Conservation (phyloP, 805 yeast species). For the Blastobotrys muscicola region DNA sequence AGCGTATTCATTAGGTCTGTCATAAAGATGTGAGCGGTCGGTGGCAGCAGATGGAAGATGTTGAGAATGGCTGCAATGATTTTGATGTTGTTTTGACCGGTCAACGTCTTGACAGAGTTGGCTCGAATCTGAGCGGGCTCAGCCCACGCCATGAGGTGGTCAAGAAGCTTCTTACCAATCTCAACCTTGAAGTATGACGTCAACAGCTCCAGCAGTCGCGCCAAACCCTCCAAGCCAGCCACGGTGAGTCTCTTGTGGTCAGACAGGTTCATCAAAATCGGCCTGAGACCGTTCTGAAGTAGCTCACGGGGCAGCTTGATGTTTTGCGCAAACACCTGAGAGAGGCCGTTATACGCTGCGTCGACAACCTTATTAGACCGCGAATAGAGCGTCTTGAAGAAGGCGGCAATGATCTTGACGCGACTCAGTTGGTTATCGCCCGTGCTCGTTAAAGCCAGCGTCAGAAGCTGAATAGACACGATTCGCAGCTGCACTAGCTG, state of each 20-base stretch:
- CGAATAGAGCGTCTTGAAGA: conserved; percentile 85
- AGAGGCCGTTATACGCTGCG: conserved; percentile 86
- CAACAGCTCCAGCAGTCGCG: conserved; percentile 72
- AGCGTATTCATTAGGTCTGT: conserved; percentile 74
- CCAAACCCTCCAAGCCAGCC: conserved; percentile 83
- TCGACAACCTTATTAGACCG: conserved; percentile 79
- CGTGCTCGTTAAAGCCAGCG: conserved; percentile 78
- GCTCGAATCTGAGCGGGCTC: conserved; percentile 68
- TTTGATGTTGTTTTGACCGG: conserved; percentile 70
- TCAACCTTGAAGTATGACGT: conserved; percentile 94
- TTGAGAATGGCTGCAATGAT: conserved; percentile 85
- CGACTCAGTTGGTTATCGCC: conserved; percentile 56
- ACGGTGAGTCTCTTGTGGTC: conserved; percentile 88
- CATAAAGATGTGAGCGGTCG: conserved; percentile 86
- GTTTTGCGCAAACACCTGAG: conserved; percentile 73
- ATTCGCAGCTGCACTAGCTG: conserved; percentile 82
- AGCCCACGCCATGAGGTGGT: conserved; percentile 94
- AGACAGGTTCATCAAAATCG: conserved; percentile 89
- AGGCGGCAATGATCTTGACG: conserved; percentile 80
- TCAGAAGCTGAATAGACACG: conserved; percentile 75
- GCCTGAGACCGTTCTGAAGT: conserved; percentile 89
- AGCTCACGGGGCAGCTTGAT: conserved; percentile 88
- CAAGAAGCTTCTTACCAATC: conserved; percentile 85
- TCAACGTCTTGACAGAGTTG: conserved; percentile 71
- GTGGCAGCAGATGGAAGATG: conserved; percentile 83